Evolutionary conservation across 1,139 yeast genomes (phyloP).

Genomic region (Saccharomycopsis phalli): DNA sequence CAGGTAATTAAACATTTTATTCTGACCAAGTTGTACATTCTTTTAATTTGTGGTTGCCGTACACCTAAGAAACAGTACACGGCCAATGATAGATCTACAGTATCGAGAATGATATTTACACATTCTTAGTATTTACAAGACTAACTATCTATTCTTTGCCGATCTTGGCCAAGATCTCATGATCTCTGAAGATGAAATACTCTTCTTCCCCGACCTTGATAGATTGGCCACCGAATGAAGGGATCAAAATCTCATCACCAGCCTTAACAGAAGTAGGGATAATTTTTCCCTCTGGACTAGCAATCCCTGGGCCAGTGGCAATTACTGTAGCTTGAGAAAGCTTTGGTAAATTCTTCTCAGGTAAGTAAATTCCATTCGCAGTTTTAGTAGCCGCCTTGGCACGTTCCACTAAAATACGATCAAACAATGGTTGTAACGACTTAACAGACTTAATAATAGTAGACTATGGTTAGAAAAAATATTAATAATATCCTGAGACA

Average conservation of each 20-base stretch:
- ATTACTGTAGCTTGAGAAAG: slow-evolving; percentile 74
- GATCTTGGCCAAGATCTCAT: slow-evolving; percentile 89
- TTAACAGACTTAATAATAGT: slow-evolving; percentile 76
- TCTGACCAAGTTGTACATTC: no score
- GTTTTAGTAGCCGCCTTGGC: slow-evolving; percentile 88
- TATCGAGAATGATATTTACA: no score
- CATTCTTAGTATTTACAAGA: not conserved
- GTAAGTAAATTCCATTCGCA: slow-evolving; percentile 89
- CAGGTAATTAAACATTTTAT: no score
- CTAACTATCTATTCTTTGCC: slow-evolving; percentile 6
- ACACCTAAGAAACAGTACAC: no score
- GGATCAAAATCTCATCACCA: slow-evolving; percentile 92
- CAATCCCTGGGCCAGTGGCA: slow-evolving; percentile 78
- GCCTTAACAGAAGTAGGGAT: slow-evolving; percentile 67
- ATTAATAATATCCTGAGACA: no score
- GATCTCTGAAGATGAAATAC: slow-evolving; percentile 72
- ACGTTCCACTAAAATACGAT: slow-evolving; percentile 93
- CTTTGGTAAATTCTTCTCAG: slow-evolving; percentile 94
- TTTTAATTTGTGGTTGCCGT: no score
- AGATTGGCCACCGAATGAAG: slow-evolving; percentile 81
- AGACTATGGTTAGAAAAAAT: slow-evolving; percentile 30
- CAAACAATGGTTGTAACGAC: slow-evolving; percentile 83
- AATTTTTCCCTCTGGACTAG: slow-evolving; percentile 59
- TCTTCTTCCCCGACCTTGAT: slow-evolving; percentile 81
- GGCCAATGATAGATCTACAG: no score